These are phyloP conservation scores for Diaporthe eres DNA, from an alignment of 2,329 filamentous ascomycete species.

Conservation along the genomic window DNA sequence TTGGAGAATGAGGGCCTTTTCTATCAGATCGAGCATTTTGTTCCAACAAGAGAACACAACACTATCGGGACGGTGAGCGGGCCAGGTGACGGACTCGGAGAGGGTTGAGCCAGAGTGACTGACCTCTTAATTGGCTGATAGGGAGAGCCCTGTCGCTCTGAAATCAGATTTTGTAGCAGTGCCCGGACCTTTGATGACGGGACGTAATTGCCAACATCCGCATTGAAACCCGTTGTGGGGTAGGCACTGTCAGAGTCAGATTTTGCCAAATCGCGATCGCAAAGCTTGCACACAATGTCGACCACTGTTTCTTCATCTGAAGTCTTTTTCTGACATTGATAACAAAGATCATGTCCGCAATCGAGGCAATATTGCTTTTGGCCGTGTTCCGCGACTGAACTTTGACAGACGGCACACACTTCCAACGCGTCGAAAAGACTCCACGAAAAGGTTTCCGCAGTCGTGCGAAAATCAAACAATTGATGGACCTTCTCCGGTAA, in stretches of 20 bases:
- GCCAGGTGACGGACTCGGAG: too few relatives aligned
- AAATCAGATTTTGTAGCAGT: not conserved
- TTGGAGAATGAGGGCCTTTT: not conserved
- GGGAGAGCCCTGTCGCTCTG: not conserved
- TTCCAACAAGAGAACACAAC: not conserved
- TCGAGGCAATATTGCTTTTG: not conserved
- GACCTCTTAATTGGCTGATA: not conserved
- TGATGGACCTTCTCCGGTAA: not conserved
- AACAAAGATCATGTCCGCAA: not conserved
- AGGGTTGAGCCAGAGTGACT: too few relatives aligned
- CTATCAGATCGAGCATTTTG: constrained; percentile 12
- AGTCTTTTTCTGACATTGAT: not conserved
- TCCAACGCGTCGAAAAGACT: not conserved
- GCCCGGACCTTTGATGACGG: not conserved
- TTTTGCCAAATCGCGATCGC: not conserved
- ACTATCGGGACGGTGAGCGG: not conserved
- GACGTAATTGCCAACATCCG: too few relatives aligned
- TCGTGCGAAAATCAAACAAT: not conserved
- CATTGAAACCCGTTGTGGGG: too few relatives aligned
- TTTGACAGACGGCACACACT: not conserved
- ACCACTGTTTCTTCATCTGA: not conserved
- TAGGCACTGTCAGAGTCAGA: not conserved
- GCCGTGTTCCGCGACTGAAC: too few relatives aligned
- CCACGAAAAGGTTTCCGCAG: too few relatives aligned
- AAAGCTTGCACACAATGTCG: not conserved